Percentiles rank a stretch among this genome's conserved stretches.
These are phyloP conservation scores for Sarocladium brachiariae DNA, from an alignment of 2,329 filamentous ascomycete genomes.

Conservation along the genomic window DNA sequence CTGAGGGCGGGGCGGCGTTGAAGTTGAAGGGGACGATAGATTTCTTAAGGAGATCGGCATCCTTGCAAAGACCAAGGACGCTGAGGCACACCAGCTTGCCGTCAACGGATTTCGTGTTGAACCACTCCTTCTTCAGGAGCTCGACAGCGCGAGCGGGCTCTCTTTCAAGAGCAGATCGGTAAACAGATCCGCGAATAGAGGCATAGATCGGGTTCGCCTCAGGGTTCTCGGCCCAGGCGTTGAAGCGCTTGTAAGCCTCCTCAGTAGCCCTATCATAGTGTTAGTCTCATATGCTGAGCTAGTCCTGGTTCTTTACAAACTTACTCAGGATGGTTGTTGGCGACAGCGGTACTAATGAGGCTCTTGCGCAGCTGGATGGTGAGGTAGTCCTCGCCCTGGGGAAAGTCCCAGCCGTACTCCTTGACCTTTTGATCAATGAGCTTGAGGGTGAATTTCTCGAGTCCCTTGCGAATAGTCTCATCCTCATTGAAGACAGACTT, in stretches of 20 bases:
- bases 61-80: slow-evolving; percentile 67
- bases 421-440: slow-evolving; percentile 70
- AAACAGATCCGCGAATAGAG: slow-evolving; percentile 73
- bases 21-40: slow-evolving; percentile 74
- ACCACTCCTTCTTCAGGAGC: slow-evolving; percentile 78
- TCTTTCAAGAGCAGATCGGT: slow-evolving; percentile 65
- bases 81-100: slow-evolving; percentile 81
- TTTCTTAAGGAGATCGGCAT: slow-evolving; percentile 57
- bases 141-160: slow-evolving; percentile 65
- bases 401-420: slow-evolving; percentile 79
- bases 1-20: slow-evolving; percentile 48
- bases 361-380: slow-evolving; percentile 75
- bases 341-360: slow-evolving; percentile 68
- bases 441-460: slow-evolving; percentile 73
- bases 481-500: slow-evolving; percentile 82
- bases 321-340: slow-evolving; percentile 68
- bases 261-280: slow-evolving; percentile 48
- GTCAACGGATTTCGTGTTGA: slow-evolving; percentile 75
- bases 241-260: slow-evolving; percentile 73
- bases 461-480: slow-evolving; percentile 59
- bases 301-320: slow-evolving; percentile 20
- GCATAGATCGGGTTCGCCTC: slow-evolving; percentile 68
- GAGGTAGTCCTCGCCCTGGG: slow-evolving; percentile 72
- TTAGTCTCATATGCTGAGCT: slow-evolving; percentile 3
- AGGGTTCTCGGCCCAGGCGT: slow-evolving; percentile 66